Evolutionary conservation across 768 basidiomycete genomes (phyloP).

Genomic region (Hygrophorus russula): DNA sequence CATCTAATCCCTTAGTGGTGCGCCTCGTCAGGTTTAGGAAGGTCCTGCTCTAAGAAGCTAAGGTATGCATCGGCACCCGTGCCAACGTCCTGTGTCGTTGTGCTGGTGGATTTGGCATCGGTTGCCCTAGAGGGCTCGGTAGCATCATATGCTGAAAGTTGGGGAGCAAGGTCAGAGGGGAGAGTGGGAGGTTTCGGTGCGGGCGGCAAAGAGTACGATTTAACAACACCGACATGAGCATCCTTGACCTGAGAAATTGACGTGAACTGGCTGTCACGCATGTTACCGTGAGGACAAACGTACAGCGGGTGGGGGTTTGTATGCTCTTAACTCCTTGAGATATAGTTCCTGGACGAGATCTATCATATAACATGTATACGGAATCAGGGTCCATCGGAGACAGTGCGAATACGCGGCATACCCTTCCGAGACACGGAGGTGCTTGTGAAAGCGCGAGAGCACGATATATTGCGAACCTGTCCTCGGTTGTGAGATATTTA

Average conservation of each 20-base stretch:
- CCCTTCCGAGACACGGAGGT: slow-evolving; percentile 55
- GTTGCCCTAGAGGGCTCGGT: slow-evolving; percentile 53
- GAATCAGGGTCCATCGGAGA: slow-evolving; percentile 1
- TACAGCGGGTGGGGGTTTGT: slow-evolving; percentile 69
- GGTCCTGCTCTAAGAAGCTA: slow-evolving; percentile 70
- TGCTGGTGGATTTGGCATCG: slow-evolving; percentile 19
- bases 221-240: slow-evolving; percentile 82
- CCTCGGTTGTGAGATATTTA: neutral
- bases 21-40: slow-evolving; percentile 21
- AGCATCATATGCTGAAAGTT: slow-evolving; percentile 78
- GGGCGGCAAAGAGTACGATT: slow-evolving; percentile 66
- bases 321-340: slow-evolving; percentile 78
- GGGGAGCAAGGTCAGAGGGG: slow-evolving; percentile 77
- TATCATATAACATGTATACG: slow-evolving; percentile 33
- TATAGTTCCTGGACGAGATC: slow-evolving; percentile 93
- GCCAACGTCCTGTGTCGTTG: slow-evolving; percentile 27
- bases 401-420: slow-evolving; percentile 23
- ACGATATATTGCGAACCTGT: slow-evolving; percentile 44
- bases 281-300: slow-evolving; percentile 19
- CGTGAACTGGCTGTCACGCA: slow-evolving; percentile 2
- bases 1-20: slow-evolving; percentile 15
- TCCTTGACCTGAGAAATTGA: slow-evolving; percentile 57
- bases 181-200: slow-evolving; percentile 66
- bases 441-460: slow-evolving; percentile 47
- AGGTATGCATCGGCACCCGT: slow-evolving; percentile 71